A percentile compares a stretch with the other conserved stretches of the same genome.
phyloP scores from a whole-genome alignment of 257 asterid genomes.

The Cynanchum wilfordii region DNA sequence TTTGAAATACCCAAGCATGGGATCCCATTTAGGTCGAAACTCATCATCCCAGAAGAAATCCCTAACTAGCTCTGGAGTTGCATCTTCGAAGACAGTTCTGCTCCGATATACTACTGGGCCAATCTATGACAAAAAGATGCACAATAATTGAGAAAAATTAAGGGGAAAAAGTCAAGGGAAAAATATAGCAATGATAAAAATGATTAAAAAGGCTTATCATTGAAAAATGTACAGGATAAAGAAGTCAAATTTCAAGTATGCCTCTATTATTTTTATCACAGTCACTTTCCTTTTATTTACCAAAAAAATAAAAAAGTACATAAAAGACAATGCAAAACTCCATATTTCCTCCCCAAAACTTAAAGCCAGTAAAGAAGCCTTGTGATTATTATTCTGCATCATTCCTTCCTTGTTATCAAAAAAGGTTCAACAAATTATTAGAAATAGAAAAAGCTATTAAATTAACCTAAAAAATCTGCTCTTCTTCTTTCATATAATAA shows the following conservation, averaged over 20 bases:
- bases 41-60: slow-evolving; percentile 99
- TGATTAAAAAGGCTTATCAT: not conserved
- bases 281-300: too few species aligned
- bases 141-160: not conserved
- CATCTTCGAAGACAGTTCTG: slow-evolving; percentile 83
- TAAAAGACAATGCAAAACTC: not conserved
- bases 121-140: slow-evolving; percentile 36
- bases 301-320: not conserved
- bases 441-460: not conserved
- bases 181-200: not conserved
- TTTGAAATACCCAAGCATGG: slow-evolving; percentile 64
- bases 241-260: not conserved
- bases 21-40: slow-evolving; percentile 82
- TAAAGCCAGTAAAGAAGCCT: not conserved
- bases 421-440: not conserved
- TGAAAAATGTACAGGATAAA: not conserved
- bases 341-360: not conserved
- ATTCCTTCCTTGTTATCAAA: not conserved
- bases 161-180: not conserved
- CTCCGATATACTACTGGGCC: slow-evolving; percentile 68
- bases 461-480: not conserved
- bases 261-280: not conserved
- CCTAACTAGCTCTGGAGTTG: slow-evolving; percentile 76
- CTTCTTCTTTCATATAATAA: not conserved
- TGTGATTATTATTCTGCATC: not conserved